These are phyloP conservation scores for Cryptosporidium baileyi DNA, from an alignment of 169 alveolate species.

Conservation along the genomic window DNA sequence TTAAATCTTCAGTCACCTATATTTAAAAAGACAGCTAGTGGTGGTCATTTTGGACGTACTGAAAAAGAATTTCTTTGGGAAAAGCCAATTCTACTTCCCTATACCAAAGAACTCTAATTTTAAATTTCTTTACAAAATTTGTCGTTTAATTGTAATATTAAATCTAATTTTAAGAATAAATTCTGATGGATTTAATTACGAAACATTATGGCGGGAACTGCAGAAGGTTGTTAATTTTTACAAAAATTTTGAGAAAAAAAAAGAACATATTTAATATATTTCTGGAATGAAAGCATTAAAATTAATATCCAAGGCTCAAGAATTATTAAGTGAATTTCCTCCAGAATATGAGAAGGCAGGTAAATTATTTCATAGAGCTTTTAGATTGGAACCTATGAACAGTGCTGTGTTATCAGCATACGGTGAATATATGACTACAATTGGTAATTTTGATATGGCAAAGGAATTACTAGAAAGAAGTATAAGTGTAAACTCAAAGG, in stretches of 20 bases:
- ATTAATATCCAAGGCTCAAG: constrained; percentile 26
- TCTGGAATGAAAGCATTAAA: constrained; percentile 5
- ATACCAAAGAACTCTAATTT: not conserved
- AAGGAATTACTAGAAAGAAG: constrained; percentile 16
- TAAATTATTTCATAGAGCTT: not conserved
- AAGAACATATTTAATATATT: not conserved
- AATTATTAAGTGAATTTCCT: constrained; percentile 7
- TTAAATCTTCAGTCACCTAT: constrained; percentile 88
- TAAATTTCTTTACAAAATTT: not conserved
- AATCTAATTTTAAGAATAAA: not conserved
- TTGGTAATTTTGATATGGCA: constrained; percentile 15
- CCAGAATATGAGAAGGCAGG: constrained; percentile 47
- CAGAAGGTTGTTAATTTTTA: too few relatives aligned
- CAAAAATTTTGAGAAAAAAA: not conserved
- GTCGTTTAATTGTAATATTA: not conserved
- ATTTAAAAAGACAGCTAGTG: constrained; percentile 91
- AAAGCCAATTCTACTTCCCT: constrained; percentile 71
- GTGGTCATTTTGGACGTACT: constrained; percentile 98
- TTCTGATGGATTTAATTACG: too few relatives aligned
- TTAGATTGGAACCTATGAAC: constrained; percentile 16
- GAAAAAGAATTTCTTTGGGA: constrained; percentile 95
- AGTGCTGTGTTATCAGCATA: constrained; percentile 32
- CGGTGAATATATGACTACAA: constrained; percentile 32
- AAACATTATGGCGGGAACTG: too few relatives aligned
- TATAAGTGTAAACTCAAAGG: constrained; percentile 9